Evolutionary conservation across 2,329 filamentous ascomycete genomes (phyloP).

Genomic region (Sporothrix luriei): DNA sequence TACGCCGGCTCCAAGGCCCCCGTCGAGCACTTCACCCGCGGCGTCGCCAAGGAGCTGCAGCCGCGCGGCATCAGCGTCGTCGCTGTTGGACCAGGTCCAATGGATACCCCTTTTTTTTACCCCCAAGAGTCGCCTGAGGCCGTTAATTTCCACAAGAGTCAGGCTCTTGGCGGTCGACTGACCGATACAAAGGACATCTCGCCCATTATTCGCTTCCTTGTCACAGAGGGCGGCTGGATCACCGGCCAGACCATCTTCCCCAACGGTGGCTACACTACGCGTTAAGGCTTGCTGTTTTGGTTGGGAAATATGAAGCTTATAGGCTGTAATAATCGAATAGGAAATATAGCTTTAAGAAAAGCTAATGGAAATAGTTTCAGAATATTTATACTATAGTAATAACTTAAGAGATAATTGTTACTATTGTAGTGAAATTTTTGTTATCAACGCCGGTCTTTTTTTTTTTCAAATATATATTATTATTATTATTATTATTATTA

Average conservation of each 20-base stretch:
- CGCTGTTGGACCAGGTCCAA: conserved; percentile 45
- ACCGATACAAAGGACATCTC: conserved; percentile 51
- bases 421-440: too few relatives aligned
- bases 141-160: conserved; percentile 50
- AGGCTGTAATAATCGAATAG: neutral
- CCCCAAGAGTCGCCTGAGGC: conserved; percentile 48
- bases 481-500: too few relatives aligned
- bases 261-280: conserved; percentile 53
- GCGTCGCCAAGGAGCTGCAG: conserved; percentile 44
- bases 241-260: conserved; percentile 53
- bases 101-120: conserved; percentile 52
- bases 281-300: conserved; percentile 31
- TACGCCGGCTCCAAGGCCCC: conserved; percentile 50
- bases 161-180: conserved; percentile 47
- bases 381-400: too few relatives aligned
- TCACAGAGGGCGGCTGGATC: conserved; percentile 50
- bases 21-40: conserved; percentile 47
- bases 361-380: neutral
- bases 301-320: neutral
- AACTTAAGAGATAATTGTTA: too few relatives aligned
- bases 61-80: conserved; percentile 44
- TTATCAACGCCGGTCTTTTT: neutral
- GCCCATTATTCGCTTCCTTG: conserved; percentile 50
- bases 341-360: neutral
- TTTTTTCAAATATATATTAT: too few relatives aligned